Conservation (phyloP, 140 eudicot species). For the Erigeron philadelphicus region DNA sequence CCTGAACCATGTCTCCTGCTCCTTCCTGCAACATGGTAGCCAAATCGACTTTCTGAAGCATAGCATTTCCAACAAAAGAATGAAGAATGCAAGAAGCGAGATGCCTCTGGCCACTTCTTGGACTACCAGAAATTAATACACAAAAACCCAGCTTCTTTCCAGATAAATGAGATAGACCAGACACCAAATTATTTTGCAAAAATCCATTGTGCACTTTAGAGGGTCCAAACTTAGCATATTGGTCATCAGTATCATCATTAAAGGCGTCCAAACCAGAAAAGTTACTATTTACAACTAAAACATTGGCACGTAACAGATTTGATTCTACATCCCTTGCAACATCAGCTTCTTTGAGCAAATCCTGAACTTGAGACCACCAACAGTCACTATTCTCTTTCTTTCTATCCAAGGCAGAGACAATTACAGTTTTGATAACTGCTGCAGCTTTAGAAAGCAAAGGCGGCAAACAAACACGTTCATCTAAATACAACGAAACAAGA, state of each 20-base stretch:
- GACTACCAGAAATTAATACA: constrained; percentile 70
- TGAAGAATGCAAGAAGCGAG: constrained; percentile 87
- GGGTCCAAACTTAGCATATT: constrained; percentile 16
- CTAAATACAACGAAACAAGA: constrained; percentile 56
- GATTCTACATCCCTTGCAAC: constrained; percentile 47
- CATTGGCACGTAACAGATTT: constrained; percentile 36
- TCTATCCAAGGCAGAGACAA: constrained; percentile 50
- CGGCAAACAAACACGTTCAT: constrained; percentile 75
- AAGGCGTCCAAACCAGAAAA: constrained; percentile 27
- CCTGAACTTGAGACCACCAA: constrained; percentile 62
- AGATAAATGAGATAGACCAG: constrained; percentile 30
- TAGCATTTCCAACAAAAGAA: constrained; percentile 69
- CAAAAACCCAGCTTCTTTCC: constrained; percentile 59
- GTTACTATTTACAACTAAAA: constrained; percentile 42
- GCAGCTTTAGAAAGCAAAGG: constrained; percentile 50
- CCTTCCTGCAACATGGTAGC: constrained; percentile 94
- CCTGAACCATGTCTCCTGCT: constrained; percentile 73
- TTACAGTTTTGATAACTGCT: constrained; percentile 37
- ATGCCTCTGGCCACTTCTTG: constrained; percentile 81
- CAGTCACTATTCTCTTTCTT: constrained; percentile 45
- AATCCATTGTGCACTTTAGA: constrained; percentile 31
- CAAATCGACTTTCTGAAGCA: constrained; percentile 77
- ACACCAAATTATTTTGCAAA: constrained; percentile 36
- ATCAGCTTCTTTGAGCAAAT: constrained; percentile 60
- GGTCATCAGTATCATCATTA: constrained; percentile 41